Evolutionary conservation across 2,329 filamentous ascomycete genomes (phyloP).

Genomic region (Colletotrichum liriopes): DNA sequence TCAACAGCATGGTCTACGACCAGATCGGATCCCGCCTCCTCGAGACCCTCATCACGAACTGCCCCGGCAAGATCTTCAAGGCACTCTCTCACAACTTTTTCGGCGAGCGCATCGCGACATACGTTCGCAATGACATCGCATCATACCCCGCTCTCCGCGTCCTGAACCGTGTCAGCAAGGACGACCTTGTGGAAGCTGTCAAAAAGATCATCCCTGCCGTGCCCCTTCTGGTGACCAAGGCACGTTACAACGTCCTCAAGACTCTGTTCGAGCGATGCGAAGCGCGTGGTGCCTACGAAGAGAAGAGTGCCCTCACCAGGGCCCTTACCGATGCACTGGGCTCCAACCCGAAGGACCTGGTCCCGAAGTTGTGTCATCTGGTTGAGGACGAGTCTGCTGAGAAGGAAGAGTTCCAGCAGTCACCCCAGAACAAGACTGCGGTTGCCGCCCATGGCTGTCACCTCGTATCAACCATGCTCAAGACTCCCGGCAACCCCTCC

Average conservation of each 20-base stretch:
- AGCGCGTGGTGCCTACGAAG: slow-evolving; percentile 73
- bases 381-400: slow-evolving; percentile 50
- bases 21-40: slow-evolving; percentile 90
- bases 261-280: slow-evolving; percentile 87
- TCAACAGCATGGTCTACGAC: slow-evolving; percentile 91
- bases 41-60: slow-evolving; percentile 86
- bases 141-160: slow-evolving; percentile 89
- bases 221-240: slow-evolving; percentile 79
- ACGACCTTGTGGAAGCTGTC: slow-evolving; percentile 84
- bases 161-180: slow-evolving; percentile 86
- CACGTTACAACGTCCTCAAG: slow-evolving; percentile 84
- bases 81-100: slow-evolving; percentile 86
- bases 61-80: slow-evolving; percentile 93
- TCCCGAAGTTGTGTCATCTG: slow-evolving; percentile 66
- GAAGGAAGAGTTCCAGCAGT: slow-evolving; percentile 55
- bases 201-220: slow-evolving; percentile 82
- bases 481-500: slow-evolving; percentile 78
- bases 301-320: slow-evolving; percentile 64
- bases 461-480: slow-evolving; percentile 84
- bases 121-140: slow-evolving; percentile 91
- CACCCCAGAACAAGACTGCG: slow-evolving; percentile 70
- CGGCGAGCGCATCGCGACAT: slow-evolving; percentile 82
- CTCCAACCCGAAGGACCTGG: slow-evolving; percentile 61
- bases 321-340: slow-evolving; percentile 66
- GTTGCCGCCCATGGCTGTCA: slow-evolving; percentile 81